Evolutionary conservation across 1,139 yeast genomes (phyloP), one percentile per base, ranked within the genome.

Genomic region (Scheffersomyces parashehatae): DNA sequence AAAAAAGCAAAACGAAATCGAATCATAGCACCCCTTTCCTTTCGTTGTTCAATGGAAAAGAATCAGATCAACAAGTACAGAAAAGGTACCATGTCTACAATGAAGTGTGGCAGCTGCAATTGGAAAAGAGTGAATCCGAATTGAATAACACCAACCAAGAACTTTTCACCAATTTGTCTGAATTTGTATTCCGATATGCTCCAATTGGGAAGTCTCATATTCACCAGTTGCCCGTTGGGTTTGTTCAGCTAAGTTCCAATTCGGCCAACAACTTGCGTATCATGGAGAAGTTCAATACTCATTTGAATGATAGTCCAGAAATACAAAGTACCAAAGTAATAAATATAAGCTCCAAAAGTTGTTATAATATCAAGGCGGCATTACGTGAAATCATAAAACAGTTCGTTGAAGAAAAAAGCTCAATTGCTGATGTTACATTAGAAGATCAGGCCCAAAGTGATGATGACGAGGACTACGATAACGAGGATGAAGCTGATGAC

Each of bases 201-300:
- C 26, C 26, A 6, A 8, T 20, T 3, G 26, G 8, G 26, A 20
- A 20, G 26, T 20, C 26, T 20, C 26, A 20, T 20, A 56, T 76
- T 20, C 33, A 24, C 40, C 31, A 16, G 36, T 50, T 79, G 7
- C 66, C 67, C 3, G 66, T 77, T 2, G 81, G 76, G 1, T 65
- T 79, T 43, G 58, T 82, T 4, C 73, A 73, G 46, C 65, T 82
- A 42, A 80, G 83, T 12, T 70, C 86, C 12, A 81, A 81, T 53
- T 73, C 77, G 7, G 78, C 85, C n/a, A 79, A 81, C 46, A 82
- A 81, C 52, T 59, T 71, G 11, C 62, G 79, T 28, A 71, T 81
- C 15, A 55, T 80, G 24, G 62, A 65, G 10, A 79, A 79, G 43
- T 70, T 79, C 41, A 59, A 62, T 15, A 51, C 48, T 11, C 64